Conservation (phyloP, 805 yeast genomes). For the Lachancea dasiensis region DNA sequence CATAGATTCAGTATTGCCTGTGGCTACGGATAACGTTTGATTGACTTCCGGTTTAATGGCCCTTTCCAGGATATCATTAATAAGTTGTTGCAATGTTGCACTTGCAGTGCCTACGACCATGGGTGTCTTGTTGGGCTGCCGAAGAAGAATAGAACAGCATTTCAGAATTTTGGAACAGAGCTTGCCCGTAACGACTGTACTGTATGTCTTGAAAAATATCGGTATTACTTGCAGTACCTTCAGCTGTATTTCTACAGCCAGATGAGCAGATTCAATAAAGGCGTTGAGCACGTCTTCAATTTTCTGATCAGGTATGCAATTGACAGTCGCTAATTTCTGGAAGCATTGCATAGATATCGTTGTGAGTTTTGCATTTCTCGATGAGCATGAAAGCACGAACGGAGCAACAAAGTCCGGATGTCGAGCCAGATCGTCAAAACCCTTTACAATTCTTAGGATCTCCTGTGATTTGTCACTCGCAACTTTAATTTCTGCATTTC, state of each 20-base stretch:
- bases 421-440: conserved; percentile 34
- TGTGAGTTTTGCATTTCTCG: conserved; percentile 69
- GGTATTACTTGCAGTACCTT: conserved; percentile 83
- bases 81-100: conserved; percentile 85
- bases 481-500: conserved; percentile 61
- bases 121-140: conserved; percentile 58
- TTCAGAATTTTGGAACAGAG: conserved; percentile 52
- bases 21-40: conserved; percentile 31
- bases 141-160: conserved; percentile 63
- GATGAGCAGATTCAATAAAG: conserved; percentile 63
- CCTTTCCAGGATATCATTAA: conserved; percentile 73
- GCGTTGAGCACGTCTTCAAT: conserved; percentile 57
- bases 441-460: conserved; percentile 35
- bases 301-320: conserved; percentile 48
- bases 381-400: conserved; percentile 62
- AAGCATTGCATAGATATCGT: conserved; percentile 67
- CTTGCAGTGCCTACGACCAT: conserved; percentile 86
- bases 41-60: conserved; percentile 24
- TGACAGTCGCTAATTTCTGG: conserved; percentile 50
- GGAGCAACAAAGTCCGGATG: conserved; percentile 59
- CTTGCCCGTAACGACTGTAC: conserved; percentile 46
- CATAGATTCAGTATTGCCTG: conserved; percentile 41
- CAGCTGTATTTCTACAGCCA: conserved; percentile 78
- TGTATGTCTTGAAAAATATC: conserved; percentile 59
- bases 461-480: conserved; percentile 50